Percentiles rank a stretch among this genome's conserved stretches.
Conservation (phyloP, 768 basidiomycete genomes). For the Lyophyllum shimeji region DNA sequence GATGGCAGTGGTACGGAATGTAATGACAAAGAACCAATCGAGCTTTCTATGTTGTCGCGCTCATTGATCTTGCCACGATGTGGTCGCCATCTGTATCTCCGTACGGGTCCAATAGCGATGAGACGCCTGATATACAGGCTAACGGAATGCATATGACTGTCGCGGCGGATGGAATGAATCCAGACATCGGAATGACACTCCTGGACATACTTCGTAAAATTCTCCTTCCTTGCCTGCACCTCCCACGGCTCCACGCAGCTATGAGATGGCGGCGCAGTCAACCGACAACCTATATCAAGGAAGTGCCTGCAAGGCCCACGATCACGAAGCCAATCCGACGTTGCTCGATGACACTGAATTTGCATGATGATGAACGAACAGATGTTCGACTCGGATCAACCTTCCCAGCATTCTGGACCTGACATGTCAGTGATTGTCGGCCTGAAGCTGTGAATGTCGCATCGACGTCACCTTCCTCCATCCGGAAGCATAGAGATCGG, state of each 20-base stretch:
- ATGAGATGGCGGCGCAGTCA: neutral
- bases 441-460: neutral
- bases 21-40: neutral
- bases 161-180: neutral
- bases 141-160: neutral
- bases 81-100: too few relatives aligned
- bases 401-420: neutral
- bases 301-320: neutral
- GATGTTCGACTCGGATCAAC: neutral
- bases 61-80: neutral
- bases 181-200: neutral
- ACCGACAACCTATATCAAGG: neutral
- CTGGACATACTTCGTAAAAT: neutral
- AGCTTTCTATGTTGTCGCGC: neutral
- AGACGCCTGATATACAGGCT: neutral
- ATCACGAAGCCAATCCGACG: neutral
- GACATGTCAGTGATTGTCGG: neutral
- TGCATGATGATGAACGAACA: neutral
- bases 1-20: neutral
- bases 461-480: constrained; percentile 4
- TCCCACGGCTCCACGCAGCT: neutral
- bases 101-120: too few relatives aligned
- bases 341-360: neutral
- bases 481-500: neutral
- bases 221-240: neutral